phyloP scores from a whole-genome alignment of 73 alveolate species.

The Symbiodinium pilosum region DNA sequence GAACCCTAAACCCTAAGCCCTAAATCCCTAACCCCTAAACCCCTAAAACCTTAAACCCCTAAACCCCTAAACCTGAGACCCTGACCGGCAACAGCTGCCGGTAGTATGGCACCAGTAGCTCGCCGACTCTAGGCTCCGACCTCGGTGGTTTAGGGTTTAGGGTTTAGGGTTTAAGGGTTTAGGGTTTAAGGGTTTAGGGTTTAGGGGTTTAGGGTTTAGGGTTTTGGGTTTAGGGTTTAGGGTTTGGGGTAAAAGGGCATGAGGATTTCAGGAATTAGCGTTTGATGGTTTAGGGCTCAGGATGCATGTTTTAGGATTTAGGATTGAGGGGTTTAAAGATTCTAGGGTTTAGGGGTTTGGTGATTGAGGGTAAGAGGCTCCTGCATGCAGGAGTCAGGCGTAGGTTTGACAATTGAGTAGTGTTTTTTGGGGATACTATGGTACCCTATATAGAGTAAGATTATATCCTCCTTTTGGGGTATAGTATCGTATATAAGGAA shows the following conservation, averaged over 20 bases:
- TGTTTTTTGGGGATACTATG: too few species aligned
- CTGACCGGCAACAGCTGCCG: conserved; percentile 75
- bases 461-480: too few species aligned
- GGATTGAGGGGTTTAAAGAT: background rate
- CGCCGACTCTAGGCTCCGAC: conserved; percentile 68
- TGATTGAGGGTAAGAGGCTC: too few species aligned
- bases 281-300: background rate
- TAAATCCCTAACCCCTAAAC: background rate
- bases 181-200: background rate
- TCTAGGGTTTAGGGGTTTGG: background rate
- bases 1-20: background rate
- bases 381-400: too few species aligned
- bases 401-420: too few species aligned
- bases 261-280: too few species aligned
- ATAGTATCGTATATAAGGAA: too few species aligned
- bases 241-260: background rate
- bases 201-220: background rate
- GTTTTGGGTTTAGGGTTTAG: background rate
- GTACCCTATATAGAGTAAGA: too few species aligned
- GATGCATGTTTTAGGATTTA: background rate
- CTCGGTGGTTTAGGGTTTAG: background rate
- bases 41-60: background rate
- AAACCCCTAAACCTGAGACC: background rate
- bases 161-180: background rate
- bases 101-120: conserved; percentile 72